phyloP scores from a whole-genome alignment of 2,329 filamentous ascomycete genomes.

The Fusarium armeniacum region DNA sequence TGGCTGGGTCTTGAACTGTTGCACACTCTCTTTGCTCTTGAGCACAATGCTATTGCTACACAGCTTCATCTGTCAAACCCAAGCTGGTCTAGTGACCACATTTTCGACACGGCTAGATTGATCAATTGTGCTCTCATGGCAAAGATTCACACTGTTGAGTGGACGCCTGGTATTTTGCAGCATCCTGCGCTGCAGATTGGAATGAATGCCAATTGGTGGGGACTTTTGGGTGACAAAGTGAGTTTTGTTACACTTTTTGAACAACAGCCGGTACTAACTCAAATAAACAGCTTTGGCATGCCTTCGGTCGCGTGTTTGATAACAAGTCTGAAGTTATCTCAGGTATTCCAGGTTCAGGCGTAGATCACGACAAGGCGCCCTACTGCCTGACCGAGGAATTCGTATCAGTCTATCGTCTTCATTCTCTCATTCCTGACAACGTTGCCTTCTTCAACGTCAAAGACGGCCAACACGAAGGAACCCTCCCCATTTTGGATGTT shows the following conservation, averaged over 20 bases:
- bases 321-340: constrained; percentile 36
- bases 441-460: constrained; percentile 30
- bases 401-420: constrained; percentile 30
- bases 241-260: fast-evolving
- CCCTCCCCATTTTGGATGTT: constrained; percentile 22
- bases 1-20: constrained; percentile 34
- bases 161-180: constrained; percentile 33
- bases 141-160: constrained; percentile 36
- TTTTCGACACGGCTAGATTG: constrained; percentile 17
- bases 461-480: constrained; percentile 11
- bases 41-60: constrained; percentile 30
- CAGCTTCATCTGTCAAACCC: constrained; percentile 32
- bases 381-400: constrained; percentile 33
- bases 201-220: constrained; percentile 37
- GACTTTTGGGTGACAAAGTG: constrained; percentile 28
- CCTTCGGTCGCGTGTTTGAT: constrained; percentile 18
- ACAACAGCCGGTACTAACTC: not conserved
- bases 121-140: constrained; percentile 36
- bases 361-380: constrained; percentile 20
- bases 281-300: constrained; percentile 4
- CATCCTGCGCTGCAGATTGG: constrained; percentile 28
- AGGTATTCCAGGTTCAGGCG: constrained; percentile 27
- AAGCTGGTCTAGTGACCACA: constrained; percentile 25
- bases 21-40: constrained; percentile 28
- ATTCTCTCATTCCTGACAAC: constrained; percentile 27